Conservation (phyloP, 2,329 filamentous ascomycete genomes). For the Paraconiothyrium brasiliense region DNA sequence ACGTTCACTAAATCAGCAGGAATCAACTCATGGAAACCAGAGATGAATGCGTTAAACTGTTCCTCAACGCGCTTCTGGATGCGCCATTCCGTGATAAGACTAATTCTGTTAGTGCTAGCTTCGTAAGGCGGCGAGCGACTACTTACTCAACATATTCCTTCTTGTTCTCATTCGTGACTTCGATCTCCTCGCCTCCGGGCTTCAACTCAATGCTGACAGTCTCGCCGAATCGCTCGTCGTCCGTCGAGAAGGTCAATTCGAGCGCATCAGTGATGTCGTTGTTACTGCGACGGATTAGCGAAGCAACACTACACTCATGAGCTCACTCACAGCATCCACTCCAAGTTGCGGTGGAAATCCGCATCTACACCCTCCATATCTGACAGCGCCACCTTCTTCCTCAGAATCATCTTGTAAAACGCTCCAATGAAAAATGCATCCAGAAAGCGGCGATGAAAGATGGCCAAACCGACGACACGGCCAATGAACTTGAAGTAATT, state of each 20-base stretch:
- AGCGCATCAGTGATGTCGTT: conserved; percentile 96
- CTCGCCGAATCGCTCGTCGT: conserved; percentile 96
- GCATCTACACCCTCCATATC: conserved; percentile 99
- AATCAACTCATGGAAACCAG: conserved; percentile 97
- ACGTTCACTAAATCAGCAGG: conserved; percentile 97
- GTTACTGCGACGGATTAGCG: conserved; percentile 61
- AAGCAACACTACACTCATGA: not conserved
- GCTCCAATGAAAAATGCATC: conserved; percentile 99
- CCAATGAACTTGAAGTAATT: conserved; percentile 99
- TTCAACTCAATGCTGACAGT: conserved; percentile 94
- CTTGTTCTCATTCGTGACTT: conserved; percentile 99
- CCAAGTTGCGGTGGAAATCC: conserved; percentile 94
- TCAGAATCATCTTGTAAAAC: conserved; percentile 98
- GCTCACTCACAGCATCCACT: conserved; percentile 81
- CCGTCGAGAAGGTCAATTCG: conserved; percentile 95
- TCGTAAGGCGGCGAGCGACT: not conserved
- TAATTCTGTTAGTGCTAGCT: conserved; percentile 43
- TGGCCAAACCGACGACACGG: conserved; percentile 93
- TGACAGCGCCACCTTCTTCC: conserved; percentile 87
- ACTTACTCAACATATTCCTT: conserved; percentile 93
- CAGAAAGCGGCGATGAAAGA: conserved; percentile 96
- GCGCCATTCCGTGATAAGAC: conserved; percentile 97
- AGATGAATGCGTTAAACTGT: conserved; percentile 97
- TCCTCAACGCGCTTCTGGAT: conserved; percentile 98
- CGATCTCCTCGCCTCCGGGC: conserved; percentile 86